A percentile compares a stretch with the other conserved stretches of the same genome.
Conservation (phyloP, 805 yeast genomes). For the Kluyveromyces wickerhamii region DNA sequence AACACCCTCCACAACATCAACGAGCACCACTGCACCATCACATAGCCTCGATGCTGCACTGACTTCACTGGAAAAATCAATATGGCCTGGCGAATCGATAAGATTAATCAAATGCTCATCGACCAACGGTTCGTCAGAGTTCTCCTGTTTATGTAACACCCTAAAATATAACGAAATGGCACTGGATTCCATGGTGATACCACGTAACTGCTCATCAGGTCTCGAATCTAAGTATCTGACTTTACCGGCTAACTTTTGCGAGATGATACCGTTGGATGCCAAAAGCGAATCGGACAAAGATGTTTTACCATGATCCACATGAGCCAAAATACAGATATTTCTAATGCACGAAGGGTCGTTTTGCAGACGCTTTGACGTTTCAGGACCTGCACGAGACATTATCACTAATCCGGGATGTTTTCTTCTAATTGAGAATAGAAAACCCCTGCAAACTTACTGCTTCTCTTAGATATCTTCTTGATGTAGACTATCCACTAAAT, state of each 20-base stretch:
- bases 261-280: slow-evolving; percentile 94
- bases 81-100: slow-evolving; percentile 99
- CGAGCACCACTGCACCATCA: slow-evolving; percentile 93
- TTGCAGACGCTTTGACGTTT: slow-evolving; percentile 60
- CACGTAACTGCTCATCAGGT: slow-evolving; percentile 91
- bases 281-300: slow-evolving; percentile 84
- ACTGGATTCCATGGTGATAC: slow-evolving; percentile 96
- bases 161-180: slow-evolving; percentile 91
- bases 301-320: slow-evolving; percentile 98
- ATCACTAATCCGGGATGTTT: no score
- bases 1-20: slow-evolving; percentile 97
- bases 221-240: slow-evolving; percentile 88
- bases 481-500: no score
- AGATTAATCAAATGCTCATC: slow-evolving; percentile 81
- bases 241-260: slow-evolving; percentile 91
- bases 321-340: slow-evolving; percentile 93
- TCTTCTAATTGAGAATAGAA: no score
- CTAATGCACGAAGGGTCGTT: slow-evolving; percentile 61
- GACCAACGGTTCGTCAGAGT: slow-evolving; percentile 39
- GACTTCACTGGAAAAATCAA: slow-evolving; percentile 93
- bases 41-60: slow-evolving; percentile 92
- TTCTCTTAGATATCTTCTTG: no score
- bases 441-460: no score
- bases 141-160: slow-evolving; percentile 42
- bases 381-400: slow-evolving; percentile 52